Evolutionary conservation across 768 basidiomycete species (phyloP).

Genomic region (Rhodotorula paludigena): DNA sequence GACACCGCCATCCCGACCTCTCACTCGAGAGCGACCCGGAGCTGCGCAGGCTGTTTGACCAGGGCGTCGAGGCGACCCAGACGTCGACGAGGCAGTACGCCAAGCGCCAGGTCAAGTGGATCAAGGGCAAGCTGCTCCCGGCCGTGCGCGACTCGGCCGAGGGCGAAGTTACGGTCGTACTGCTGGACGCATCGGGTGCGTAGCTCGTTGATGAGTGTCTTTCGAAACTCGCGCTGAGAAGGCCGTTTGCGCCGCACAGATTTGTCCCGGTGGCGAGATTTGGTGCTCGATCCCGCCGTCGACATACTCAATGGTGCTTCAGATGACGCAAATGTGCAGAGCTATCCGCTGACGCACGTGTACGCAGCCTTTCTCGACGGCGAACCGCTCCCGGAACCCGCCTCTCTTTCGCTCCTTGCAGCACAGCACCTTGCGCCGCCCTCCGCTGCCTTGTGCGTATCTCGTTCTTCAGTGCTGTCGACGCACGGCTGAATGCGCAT

Average conservation of each 20-base stretch:
- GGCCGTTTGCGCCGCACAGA: not conserved
- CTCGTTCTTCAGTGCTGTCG: not conserved
- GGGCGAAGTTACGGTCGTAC: constrained; percentile 47
- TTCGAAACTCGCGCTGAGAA: not conserved
- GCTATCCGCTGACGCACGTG: not conserved
- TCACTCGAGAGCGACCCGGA: constrained; percentile 1
- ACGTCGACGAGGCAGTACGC: constrained; percentile 83
- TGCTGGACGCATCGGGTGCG: constrained; percentile 49
- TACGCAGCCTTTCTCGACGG: constrained; percentile 21
- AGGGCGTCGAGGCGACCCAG: constrained; percentile 74
- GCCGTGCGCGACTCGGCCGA: constrained; percentile 32
- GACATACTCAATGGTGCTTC: constrained; percentile 5
- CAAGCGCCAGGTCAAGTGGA: constrained; percentile 85
- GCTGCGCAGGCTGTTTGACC: constrained; percentile 49
- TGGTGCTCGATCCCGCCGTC: constrained; percentile 15
- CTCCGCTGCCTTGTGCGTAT: not conserved
- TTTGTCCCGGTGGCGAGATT: constrained; percentile 20
- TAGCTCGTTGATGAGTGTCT: too few relatives aligned
- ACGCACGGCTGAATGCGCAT: not conserved
- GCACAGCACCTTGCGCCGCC: constrained; percentile 3
- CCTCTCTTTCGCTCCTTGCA: constrained; percentile 9
- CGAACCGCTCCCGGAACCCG: constrained; percentile 13
- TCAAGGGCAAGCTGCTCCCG: constrained; percentile 80
- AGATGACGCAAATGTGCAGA: fast-evolving
- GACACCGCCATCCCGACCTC: constrained; percentile 3